phyloP scores from a whole-genome alignment of 345 rosid species.

The Sisymbrium altissimum region DNA sequence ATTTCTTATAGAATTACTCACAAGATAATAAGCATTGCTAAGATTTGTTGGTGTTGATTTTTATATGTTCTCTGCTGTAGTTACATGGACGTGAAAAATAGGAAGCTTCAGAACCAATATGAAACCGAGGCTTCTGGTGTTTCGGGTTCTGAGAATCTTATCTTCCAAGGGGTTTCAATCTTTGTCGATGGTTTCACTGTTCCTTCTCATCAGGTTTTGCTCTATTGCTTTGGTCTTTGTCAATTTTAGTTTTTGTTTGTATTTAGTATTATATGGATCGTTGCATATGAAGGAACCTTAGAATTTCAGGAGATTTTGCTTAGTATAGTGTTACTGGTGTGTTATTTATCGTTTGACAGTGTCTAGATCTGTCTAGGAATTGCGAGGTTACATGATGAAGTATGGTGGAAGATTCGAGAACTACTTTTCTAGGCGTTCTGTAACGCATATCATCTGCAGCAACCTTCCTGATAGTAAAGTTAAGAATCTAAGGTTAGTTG shows the following conservation, averaged over 20 bases:
- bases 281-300: neutral
- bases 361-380: conserved; percentile 45
- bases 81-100: conserved; percentile 79
- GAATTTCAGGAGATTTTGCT: neutral
- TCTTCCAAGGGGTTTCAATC: conserved; percentile 84
- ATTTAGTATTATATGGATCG: neutral
- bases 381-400: conserved; percentile 69
- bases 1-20: neutral
- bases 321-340: neutral
- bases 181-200: conserved; percentile 88
- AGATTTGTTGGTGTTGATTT: neutral
- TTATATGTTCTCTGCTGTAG: conserved; percentile 35
- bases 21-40: neutral
- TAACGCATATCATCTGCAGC: conserved; percentile 88
- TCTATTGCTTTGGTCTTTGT: neutral
- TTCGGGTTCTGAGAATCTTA: conserved; percentile 44
- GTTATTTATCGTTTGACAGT: neutral
- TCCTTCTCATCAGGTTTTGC: conserved; percentile 83
- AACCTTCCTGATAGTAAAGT: conserved; percentile 84
- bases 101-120: conserved; percentile 76
- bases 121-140: conserved; percentile 51
- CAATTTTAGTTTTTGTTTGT: neutral
- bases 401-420: conserved; percentile 80
- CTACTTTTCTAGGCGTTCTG: conserved; percentile 77
- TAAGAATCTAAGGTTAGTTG: conserved; percentile 70